Conservation (phyloP, 2,329 filamentous ascomycete genomes). For the Fusarium setosum region DNA sequence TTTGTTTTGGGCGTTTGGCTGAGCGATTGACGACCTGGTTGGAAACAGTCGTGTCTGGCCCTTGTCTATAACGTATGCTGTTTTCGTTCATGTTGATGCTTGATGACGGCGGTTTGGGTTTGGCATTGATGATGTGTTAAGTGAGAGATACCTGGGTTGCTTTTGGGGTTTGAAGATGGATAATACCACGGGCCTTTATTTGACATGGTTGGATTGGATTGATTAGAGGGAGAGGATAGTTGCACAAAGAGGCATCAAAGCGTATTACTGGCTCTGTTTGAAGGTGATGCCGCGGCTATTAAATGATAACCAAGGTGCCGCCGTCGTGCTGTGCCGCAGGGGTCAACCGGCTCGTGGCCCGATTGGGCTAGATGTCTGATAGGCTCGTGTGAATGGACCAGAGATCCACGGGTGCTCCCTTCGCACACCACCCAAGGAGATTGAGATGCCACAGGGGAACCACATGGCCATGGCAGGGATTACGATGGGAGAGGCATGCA, state of each 20-base stretch:
- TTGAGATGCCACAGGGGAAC: slow-evolving; percentile 26
- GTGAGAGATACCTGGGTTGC: slow-evolving; percentile 34
- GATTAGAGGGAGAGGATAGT: slow-evolving; percentile 7
- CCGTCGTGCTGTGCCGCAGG: too few relatives aligned
- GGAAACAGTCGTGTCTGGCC: slow-evolving; percentile 23
- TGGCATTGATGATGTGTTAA: slow-evolving; percentile 5
- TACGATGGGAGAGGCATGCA: slow-evolving; percentile 18
- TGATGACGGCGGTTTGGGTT: slow-evolving; percentile 20
- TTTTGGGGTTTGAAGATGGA: slow-evolving; percentile 33
- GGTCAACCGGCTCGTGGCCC: too few relatives aligned
- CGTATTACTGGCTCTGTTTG: neutral
- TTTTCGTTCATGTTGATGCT: slow-evolving; percentile 22
- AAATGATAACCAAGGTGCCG: neutral
- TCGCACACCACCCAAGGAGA: too few relatives aligned
- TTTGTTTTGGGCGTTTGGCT: slow-evolving; percentile 35
- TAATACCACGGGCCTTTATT: slow-evolving; percentile 28
- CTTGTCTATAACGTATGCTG: neutral
- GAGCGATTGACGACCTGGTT: slow-evolving; percentile 9
- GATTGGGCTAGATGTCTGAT: too few relatives aligned
- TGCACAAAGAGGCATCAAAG: neutral
- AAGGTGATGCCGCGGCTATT: neutral
- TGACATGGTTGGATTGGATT: neutral
- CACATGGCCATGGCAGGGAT: slow-evolving; percentile 35
- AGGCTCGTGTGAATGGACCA: too few relatives aligned
- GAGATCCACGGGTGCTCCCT: slow-evolving; percentile 16